These are phyloP conservation scores for Diaporthe sp. DNA, from an alignment of 2,329 filamentous ascomycete genomes.

Conservation along the genomic window DNA sequence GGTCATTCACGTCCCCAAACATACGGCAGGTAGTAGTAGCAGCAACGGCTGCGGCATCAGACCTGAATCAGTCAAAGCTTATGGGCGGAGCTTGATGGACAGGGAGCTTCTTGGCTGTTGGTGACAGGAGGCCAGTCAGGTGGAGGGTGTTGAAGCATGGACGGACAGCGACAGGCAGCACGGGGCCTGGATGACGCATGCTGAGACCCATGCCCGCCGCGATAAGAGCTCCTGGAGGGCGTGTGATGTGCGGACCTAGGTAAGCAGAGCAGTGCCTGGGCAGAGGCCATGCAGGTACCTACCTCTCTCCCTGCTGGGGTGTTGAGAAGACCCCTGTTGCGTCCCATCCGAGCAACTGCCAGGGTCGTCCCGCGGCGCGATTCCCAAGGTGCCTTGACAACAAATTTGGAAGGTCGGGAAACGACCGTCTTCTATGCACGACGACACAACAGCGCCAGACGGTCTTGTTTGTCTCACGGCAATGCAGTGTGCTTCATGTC, in stretches of 20 bases:
- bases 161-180: not conserved
- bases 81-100: not conserved
- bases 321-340: not conserved
- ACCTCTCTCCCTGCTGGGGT: not conserved
- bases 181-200: conserved; percentile 6
- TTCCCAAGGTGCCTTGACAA: not conserved
- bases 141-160: conserved; percentile 14
- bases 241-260: not conserved
- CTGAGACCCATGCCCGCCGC: not conserved
- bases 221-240: not conserved
- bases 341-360: not conserved
- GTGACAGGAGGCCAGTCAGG: conserved; percentile 12
- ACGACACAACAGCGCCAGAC: not conserved
- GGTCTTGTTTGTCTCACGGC: not conserved
- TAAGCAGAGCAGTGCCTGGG: not conserved
- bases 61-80: conserved; percentile 23
- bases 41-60: not conserved
- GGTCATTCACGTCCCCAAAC: not conserved
- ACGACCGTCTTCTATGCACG: not conserved
- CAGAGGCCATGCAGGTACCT: conserved; percentile 1
- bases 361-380: conserved; percentile 1
- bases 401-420: not conserved
- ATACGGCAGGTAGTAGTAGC: not conserved
- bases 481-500: not conserved
- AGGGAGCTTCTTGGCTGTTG: conserved; percentile 9